These are phyloP conservation scores for Botrytis fabae DNA, from an alignment of 2,329 filamentous ascomycete species.

Conservation along the genomic window DNA sequence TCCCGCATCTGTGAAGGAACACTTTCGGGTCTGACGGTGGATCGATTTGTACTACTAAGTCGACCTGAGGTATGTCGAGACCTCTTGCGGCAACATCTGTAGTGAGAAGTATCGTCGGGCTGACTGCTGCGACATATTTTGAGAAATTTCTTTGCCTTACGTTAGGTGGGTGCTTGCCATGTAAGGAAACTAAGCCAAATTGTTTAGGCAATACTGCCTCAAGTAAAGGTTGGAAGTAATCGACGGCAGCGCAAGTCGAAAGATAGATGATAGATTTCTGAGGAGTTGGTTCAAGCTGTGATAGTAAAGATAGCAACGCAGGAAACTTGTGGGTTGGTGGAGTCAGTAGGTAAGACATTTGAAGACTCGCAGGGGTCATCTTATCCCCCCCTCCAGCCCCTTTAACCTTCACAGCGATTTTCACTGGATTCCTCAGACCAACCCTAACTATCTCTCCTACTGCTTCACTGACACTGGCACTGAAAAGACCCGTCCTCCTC, in stretches of 20 bases:
- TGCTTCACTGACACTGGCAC: slow-evolving; percentile 92
- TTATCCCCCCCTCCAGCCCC: slow-evolving; percentile 76
- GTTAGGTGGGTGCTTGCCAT: slow-evolving; percentile 88
- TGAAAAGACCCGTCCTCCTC: slow-evolving; percentile 88
- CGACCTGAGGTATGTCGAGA: slow-evolving; percentile 87
- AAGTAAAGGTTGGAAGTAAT: slow-evolving; percentile 86
- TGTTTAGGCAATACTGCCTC: slow-evolving; percentile 67
- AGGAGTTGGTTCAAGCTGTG: slow-evolving; percentile 68
- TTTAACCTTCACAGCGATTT: slow-evolving; percentile 91
- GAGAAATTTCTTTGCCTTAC: slow-evolving; percentile 86
- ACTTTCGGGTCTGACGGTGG: slow-evolving; percentile 86
- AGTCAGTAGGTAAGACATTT: slow-evolving; percentile 80
- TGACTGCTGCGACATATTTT: slow-evolving; percentile 72
- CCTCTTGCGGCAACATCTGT: slow-evolving; percentile 91
- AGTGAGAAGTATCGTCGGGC: slow-evolving; percentile 80
- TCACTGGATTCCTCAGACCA: slow-evolving; percentile 89
- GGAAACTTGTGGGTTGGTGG: slow-evolving; percentile 80
- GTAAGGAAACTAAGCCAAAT: slow-evolving; percentile 75
- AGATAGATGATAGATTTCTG: slow-evolving; percentile 89
- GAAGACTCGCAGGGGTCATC: slow-evolving; percentile 85
- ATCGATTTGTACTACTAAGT: slow-evolving; percentile 87
- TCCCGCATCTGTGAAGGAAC: slow-evolving; percentile 89
- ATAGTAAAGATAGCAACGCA: slow-evolving; percentile 68
- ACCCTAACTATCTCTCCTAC: slow-evolving; percentile 91
- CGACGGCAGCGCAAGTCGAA: slow-evolving; percentile 90